A percentile compares a stretch with the other conserved stretches of the same genome.
Conservation (phyloP, 2,329 filamentous ascomycete species). For the Cladosporium velox region DNA sequence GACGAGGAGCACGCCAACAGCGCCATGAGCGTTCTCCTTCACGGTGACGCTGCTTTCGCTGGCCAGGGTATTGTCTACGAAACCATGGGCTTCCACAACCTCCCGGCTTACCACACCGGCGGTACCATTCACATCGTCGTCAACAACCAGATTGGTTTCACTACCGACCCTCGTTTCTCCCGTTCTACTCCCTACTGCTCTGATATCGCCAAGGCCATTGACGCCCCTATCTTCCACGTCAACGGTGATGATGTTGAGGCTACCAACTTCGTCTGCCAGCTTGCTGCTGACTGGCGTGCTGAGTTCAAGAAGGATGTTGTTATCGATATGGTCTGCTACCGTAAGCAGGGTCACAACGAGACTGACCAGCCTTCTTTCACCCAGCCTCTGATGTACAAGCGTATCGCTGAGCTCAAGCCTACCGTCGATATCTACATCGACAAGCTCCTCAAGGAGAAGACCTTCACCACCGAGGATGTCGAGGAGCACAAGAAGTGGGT, state of each 20-base stretch:
- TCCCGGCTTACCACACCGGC: conserved; percentile 94
- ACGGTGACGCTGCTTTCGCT: conserved; percentile 96
- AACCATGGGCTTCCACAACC: conserved; percentile 94
- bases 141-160: conserved; percentile 99
- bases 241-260: conserved; percentile 98
- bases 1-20: conserved; percentile 86
- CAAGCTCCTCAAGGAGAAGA: conserved; percentile 86
- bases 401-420: conserved; percentile 78
- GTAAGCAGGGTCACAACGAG: conserved; percentile 98
- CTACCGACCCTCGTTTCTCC: conserved; percentile 94
- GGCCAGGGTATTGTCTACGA: conserved; percentile 98
- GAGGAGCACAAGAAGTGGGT: conserved; percentile 80
- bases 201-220: conserved; percentile 98
- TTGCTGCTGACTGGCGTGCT: conserved; percentile 96
- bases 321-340: conserved; percentile 97
- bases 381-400: conserved; percentile 99
- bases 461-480: conserved; percentile 95
- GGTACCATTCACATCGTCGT: conserved; percentile 96
- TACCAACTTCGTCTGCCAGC: conserved; percentile 95
- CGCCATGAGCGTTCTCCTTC: conserved; percentile 93
- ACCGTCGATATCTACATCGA: conserved; percentile 90
- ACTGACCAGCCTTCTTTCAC: conserved; percentile 99
- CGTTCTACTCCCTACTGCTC: conserved; percentile 98
- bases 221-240: conserved; percentile 98
- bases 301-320: conserved; percentile 99